Percentiles rank a stretch among this genome's conserved stretches.
These are phyloP conservation scores for Aspergillus wentii DNA, from an alignment of 495 filamentous ascomycete species.

Conservation along the genomic window DNA sequence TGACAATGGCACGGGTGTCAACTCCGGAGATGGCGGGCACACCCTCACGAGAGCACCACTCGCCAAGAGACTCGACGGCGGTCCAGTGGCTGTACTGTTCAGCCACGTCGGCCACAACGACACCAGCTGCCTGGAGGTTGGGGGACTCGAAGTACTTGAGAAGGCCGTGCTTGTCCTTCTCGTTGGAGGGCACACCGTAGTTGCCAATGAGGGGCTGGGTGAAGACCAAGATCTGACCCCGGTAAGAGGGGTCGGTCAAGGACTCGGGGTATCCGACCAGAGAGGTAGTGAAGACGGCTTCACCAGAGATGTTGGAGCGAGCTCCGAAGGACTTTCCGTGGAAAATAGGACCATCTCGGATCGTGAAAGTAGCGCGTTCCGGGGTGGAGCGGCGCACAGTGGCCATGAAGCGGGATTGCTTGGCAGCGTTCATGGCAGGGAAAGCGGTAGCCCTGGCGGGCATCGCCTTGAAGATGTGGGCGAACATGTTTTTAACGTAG, in stretches of 20 bases:
- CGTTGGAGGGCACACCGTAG: constrained; percentile 84
- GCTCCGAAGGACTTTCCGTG: constrained; percentile 90
- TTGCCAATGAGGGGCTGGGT: constrained; percentile 99
- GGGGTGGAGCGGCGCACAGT: constrained; percentile 64
- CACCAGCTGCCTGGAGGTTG: constrained; percentile 90
- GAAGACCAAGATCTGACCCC: constrained; percentile 97
- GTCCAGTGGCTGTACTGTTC: constrained; percentile 97
- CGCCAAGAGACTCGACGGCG: constrained; percentile 83
- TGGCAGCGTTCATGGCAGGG: constrained; percentile 43
- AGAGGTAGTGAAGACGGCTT: constrained; percentile 93
- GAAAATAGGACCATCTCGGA: constrained; percentile 92
- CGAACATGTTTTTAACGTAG: constrained; percentile 63
- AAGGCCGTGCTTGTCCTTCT: constrained; percentile 71
- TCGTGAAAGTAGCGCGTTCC: constrained; percentile 89
- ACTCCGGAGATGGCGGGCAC: constrained; percentile 96
- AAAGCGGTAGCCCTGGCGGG: constrained; percentile 48
- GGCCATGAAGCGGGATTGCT: constrained; percentile 60
- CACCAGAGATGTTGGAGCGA: constrained; percentile 84
- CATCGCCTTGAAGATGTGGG: constrained; percentile 57
- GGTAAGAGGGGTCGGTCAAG: constrained; percentile 97
- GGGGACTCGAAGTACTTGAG: constrained; percentile 94
- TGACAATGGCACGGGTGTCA: constrained; percentile 95
- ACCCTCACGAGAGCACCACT: constrained; percentile 95
- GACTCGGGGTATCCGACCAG: constrained; percentile 96
- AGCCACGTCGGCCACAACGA: constrained; percentile 93